Evolutionary conservation across 108 stramenopile species (phyloP).

Genomic region (Nitzschia sp.): DNA sequence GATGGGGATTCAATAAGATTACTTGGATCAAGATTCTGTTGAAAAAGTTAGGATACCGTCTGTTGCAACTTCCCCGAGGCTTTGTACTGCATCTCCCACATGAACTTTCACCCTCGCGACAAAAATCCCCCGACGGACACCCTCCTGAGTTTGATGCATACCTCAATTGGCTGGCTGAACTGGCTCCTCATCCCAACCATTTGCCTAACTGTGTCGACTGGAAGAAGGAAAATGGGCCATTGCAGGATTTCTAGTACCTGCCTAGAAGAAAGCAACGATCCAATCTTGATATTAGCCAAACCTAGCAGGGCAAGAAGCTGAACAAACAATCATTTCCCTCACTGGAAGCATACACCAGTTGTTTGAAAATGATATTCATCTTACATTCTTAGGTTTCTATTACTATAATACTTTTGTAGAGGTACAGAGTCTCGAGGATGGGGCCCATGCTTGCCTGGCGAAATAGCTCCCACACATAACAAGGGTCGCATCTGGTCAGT

Average conservation of each 20-base stretch:
- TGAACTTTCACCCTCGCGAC: conserved; percentile 49
- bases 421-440: no score
- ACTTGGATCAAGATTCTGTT: conserved; percentile 66
- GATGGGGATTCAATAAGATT: conserved; percentile 79
- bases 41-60: conserved; percentile 50
- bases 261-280: no score
- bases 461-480: no score
- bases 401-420: no score
- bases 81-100: conserved; percentile 78
- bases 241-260: background rate
- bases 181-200: conserved; percentile 7
- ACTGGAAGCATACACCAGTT: no score
- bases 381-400: no score
- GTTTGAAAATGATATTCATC: no score
- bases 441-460: no score
- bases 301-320: no score
- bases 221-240: conserved; percentile 9
- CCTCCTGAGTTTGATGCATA: conserved; percentile 12
- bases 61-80: conserved; percentile 54
- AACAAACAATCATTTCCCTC: no score
- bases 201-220: conserved; percentile 11
- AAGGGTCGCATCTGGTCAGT: no score
- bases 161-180: conserved; percentile 4
- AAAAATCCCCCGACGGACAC: background rate
- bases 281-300: no score